Percentiles rank a stretch among this genome's conserved stretches.
Conservation (phyloP, 768 basidiomycete genomes). For the Boletus sp. region DNA sequence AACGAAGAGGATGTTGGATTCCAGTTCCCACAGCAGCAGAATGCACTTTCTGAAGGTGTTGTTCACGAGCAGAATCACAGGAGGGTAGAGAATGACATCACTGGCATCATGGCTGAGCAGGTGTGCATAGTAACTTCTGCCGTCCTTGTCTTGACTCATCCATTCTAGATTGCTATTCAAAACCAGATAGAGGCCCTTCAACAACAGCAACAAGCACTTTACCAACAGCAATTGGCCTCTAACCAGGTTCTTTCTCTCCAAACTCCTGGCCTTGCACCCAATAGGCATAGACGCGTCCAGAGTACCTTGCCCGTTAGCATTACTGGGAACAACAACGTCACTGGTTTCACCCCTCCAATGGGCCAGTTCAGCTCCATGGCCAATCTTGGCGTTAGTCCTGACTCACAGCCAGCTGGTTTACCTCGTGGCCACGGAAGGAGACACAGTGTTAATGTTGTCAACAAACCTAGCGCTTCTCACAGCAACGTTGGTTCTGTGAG, state of each 20-base stretch:
- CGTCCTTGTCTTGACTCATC: constrained; percentile 5
- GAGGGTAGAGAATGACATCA: constrained; percentile 70
- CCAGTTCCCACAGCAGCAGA: constrained; percentile 74
- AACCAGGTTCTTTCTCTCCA: constrained; percentile 81
- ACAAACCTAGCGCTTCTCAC: constrained; percentile 56
- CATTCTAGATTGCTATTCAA: constrained; percentile 74
- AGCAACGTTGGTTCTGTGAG: constrained; percentile 45
- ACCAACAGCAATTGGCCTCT: constrained; percentile 87
- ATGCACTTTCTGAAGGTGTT: constrained; percentile 23
- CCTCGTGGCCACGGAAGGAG: constrained; percentile 85
- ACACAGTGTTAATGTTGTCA: constrained; percentile 90
- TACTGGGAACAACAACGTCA: constrained; percentile 39
- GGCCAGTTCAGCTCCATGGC: constrained; percentile 60
- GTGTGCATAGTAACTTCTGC: constrained; percentile 38
- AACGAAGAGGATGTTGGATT: constrained; percentile 80
- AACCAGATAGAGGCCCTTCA: constrained; percentile 87
- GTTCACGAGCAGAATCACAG: constrained; percentile 43
- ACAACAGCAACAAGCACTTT: constrained; percentile 86
- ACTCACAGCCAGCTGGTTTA: constrained; percentile 60
- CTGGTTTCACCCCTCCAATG: constrained; percentile 41
- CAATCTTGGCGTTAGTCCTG: constrained; percentile 54
- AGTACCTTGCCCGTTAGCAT: constrained; percentile 71
- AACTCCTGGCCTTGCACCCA: constrained; percentile 68
- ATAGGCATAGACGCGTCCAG: constrained; percentile 81
- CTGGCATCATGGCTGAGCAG: constrained; percentile 94